Evolutionary conservation across 805 yeast genomes (phyloP).

Genomic region (Debaryomyces prosopidis): DNA sequence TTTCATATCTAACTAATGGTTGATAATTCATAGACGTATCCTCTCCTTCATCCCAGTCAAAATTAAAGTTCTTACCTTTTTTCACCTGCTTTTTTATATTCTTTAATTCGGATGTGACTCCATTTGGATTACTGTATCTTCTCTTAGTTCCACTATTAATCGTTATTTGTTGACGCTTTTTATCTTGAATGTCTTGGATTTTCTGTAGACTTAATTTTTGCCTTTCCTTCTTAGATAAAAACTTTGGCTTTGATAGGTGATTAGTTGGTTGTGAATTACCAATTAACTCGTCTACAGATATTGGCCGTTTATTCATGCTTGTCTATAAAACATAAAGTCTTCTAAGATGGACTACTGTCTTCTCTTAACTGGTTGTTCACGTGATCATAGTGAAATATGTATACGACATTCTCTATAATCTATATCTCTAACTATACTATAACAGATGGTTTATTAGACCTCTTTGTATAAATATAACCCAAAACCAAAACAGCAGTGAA

Average conservation of each 20-base stretch:
- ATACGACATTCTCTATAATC: neutral
- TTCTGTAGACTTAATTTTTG: conserved; percentile 8
- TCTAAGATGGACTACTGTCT: neutral
- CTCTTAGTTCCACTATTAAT: neutral
- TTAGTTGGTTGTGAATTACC: conserved; percentile 5
- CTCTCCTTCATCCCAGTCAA: conserved; percentile 69
- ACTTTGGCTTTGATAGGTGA: conserved; percentile 17
- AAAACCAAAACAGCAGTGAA: conserved; percentile 19
- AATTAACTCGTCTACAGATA: conserved; percentile 24
- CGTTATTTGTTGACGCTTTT: conserved; percentile 1
- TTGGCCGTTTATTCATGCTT: conserved; percentile 23
- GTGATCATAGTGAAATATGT: no score
- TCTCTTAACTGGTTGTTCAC: neutral
- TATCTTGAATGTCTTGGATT: conserved; percentile 1
- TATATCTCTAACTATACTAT: neutral
- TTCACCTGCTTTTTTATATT: conserved; percentile 10
- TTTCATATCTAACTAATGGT: conserved; percentile 35
- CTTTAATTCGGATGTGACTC: neutral
- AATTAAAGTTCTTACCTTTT: conserved; percentile 46
- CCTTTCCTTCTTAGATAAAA: conserved; percentile 21
- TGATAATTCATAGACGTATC: conserved; percentile 56
- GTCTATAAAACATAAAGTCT: neutral
- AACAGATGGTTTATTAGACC: neutral
- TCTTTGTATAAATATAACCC: conserved; percentile 16
- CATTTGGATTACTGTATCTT: neutral